Percentiles rank a stretch among this genome's conserved stretches.
These are phyloP conservation scores for Copromyces sp. DNA, from an alignment of 495 filamentous ascomycete genomes.

Conservation along the genomic window DNA sequence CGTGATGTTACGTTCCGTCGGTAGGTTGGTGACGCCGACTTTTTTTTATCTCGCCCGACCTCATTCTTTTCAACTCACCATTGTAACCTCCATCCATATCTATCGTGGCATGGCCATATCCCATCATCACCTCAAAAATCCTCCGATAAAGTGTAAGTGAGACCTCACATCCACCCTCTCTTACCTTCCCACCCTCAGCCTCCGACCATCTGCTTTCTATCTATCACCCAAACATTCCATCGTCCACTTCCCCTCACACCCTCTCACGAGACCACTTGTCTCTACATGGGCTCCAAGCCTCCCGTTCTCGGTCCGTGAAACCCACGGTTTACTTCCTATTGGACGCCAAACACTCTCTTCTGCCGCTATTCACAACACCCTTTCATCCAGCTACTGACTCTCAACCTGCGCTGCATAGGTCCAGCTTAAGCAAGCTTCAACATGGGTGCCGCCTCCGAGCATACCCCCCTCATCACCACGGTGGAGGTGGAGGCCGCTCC, in stretches of 20 bases:
- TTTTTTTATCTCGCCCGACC: not conserved
- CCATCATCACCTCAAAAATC: not conserved
- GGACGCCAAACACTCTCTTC: not conserved
- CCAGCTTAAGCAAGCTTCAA: not conserved
- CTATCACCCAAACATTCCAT: not conserved
- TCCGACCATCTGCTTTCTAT: not conserved
- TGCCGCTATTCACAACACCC: not conserved
- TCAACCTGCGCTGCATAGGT: not conserved
- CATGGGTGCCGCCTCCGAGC: slow-evolving; percentile 33
- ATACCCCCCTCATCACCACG: slow-evolving; percentile 50
- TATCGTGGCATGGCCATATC: not conserved
- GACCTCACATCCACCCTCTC: not conserved
- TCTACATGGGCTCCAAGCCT: not conserved
- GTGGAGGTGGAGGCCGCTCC: slow-evolving; percentile 37
- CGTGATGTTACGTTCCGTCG: not conserved
- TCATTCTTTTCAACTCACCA: not conserved
- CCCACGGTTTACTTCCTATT: not conserved
- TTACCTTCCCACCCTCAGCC: not conserved
- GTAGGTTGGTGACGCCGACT: not conserved
- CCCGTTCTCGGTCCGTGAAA: not conserved
- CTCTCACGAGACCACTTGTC: not conserved
- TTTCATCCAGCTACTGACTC: not conserved
- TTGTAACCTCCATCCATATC: not conserved
- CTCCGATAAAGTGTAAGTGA: not conserved
- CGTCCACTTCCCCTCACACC: not conserved